Evolutionary conservation across 305 asterid species (phyloP), one percentile per base, ranked within the genome.

Genomic region (Withania somnifera): DNA sequence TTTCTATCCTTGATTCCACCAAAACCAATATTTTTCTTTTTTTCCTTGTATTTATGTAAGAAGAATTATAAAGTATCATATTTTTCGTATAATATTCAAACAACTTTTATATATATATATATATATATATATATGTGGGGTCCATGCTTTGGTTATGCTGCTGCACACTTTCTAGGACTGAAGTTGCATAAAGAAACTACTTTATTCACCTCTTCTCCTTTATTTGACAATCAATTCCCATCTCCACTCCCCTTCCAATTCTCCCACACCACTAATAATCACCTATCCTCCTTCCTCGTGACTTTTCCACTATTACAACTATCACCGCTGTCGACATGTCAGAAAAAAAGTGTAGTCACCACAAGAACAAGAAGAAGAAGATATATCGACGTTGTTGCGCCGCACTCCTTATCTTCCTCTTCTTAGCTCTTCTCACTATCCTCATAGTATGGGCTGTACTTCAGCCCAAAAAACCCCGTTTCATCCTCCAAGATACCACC

Each of bases 401-500:
- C 36, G 69, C 77, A 0, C 42, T 89, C 1, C 84, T 87, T 0
- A 47, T 82, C 84, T 56, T 87, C 80, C 7, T 2, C 83, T 84
- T 91, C 88, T n/a, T 92, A 30, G 30, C 85, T 87, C 93, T 91
- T 38, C 75, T 91, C 2, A 63, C 83, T 17, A 10, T 92, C 86
- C 92, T 92, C 84, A 51, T 92, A 8, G 75, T 82, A 2, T 92
- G 95, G 95, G 89, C 97, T 58, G 66, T 89, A 11, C 91, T 92
- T 82, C 92, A 91, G 69, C 97, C 97, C 19, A 84, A 63, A 60
- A 90, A 90, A 30, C 97, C 95, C 26, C 89, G 90, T 11, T 91
- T 92, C 84, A 83, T 86, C 80, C 97, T 92, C 86, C 90, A 92
- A 52, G 97, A 92, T 88, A 93, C 97, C 80, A 92, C 97, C 73